Evolutionary conservation across 1,284 basidiomycete genomes (phyloP), one percentile per base, ranked within the genome.

Genomic region (Trichosporon sp.): DNA sequence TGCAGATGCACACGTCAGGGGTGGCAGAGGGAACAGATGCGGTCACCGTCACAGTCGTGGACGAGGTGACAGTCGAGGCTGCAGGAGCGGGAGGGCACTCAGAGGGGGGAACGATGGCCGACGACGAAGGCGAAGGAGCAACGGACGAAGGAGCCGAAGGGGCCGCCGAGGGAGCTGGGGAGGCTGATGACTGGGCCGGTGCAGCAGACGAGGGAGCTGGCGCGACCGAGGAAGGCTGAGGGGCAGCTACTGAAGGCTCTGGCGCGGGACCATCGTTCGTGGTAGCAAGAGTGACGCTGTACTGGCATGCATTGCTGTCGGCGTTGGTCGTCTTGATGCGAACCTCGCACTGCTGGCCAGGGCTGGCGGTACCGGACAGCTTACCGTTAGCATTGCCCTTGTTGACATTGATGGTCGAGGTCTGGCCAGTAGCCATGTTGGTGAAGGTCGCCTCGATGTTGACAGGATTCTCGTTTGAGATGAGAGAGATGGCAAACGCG

Each of bases 1-100:
- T 47, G 66, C 66, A 67, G 27, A 67, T 31, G 62, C 66, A 67
- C 27, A 67, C 66, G n/a, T n/a, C n/a, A n/a, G n/a, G n/a, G 3
- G 27, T 51, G 32, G 32, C 34, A 3, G 34, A 44, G 31, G 64
- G 29, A 31, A 15, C 23, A 23, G 51, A 1, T 15, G n/a, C 31
- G 1, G 25, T 27, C 9, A 13, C 25, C 18, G 56, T 13, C 18
- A 9, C 25, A n/a, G 65, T 66, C 3, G 53, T 2, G n/a, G 51
- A n/a, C n/a, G n/a, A n/a, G 25, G 56, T 13, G 27, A 9, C 25
- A n/a, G 65, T 66, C 3, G 53, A 6, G n/a, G 51, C 34, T 1
- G 29, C 1, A n/a, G 64, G 27, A n/a, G 42, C 11, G 31, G 64
- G 27, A 11, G 44, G 44, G 21, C 44, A 51, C 8, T 13, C 47